Evolutionary conservation across 345 rosid species (phyloP), one percentile per base, ranked within the genome.

Genomic region (Citrus maxima): DNA sequence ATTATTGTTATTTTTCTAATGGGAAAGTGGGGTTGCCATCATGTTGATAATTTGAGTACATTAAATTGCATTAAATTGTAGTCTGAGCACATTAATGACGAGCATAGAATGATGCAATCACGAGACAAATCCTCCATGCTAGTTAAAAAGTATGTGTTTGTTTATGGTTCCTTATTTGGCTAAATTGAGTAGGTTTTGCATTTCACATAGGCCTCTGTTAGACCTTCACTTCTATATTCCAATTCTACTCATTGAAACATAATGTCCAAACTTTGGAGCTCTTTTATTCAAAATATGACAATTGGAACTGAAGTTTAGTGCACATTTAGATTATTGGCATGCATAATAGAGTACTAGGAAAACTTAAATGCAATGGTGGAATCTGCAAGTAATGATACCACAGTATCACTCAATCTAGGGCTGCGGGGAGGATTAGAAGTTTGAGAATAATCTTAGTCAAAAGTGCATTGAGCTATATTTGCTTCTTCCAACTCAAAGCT

Each of bases 401-500:
- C 6, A 4, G 5, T 38, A 27, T 34, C 4, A 8, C 28, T 21
- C 6, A 25, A 72, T 8, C 74, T 71, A 54, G 61, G 3, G 40
- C 37, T 70, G 42, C 0, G 16, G 64, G 30, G 66, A 35, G 32
- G 24, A 19, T 37, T 46, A 72, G 65, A 73, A 62, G 76, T 73
- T 46, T 58, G 59, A 21, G 64, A 40, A 16, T 3, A 42, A 38
- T 27, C 21, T n/a, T n/a, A 22, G 38, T 75, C 24, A 30, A 46
- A 46, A 62, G 46, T 54, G 60, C 67, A 55, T 30, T 24, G 37
- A 59, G 76, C 9, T 75, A 18, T 54, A 9, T 78, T 40, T 27
- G 32, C 35, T 34, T 56, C 24, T 56, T 81, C 62, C 37, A 61
- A 80, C 59, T 62, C 19, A 19, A 3, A 65, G 80, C 70, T 74